phyloP scores from a whole-genome alignment of 768 basidiomycete species.

The Macrolepiota dolichaula region DNA sequence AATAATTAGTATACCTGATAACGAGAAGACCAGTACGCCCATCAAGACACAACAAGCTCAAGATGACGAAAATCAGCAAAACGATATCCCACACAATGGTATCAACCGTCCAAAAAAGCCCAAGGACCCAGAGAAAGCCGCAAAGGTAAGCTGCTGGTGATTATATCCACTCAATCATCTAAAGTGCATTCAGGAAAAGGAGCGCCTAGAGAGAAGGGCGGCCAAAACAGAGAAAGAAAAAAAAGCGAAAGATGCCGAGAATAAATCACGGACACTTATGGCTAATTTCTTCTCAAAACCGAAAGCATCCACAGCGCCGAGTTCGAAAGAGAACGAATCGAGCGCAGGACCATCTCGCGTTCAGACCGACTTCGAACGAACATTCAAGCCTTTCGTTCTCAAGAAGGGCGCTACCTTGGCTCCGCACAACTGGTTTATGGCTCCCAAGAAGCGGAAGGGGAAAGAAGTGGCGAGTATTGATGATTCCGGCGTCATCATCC shows the following conservation, averaged over 20 bases:
- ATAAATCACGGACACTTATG: conserved; percentile 74
- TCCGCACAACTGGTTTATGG: conserved; percentile 66
- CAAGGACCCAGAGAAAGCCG: conserved; percentile 52
- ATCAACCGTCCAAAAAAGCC: conserved; percentile 46
- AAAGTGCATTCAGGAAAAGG: conserved; percentile 55
- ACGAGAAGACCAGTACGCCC: neutral
- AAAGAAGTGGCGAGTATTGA: conserved; percentile 13
- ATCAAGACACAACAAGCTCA: neutral
- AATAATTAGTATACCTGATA: neutral
- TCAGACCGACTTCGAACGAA: conserved; percentile 65
- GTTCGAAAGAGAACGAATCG: conserved; percentile 22
- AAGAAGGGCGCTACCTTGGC: conserved; percentile 76
- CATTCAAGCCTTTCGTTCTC: conserved; percentile 76
- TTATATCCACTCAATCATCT: neutral
- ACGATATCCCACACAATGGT: conserved; percentile 11
- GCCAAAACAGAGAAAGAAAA: conserved; percentile 70
- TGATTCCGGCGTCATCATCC: conserved; percentile 50
- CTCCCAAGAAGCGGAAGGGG: conserved; percentile 24
- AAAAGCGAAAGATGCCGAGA: conserved; percentile 66
- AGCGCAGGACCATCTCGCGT: conserved; percentile 34
- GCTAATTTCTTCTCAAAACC: conserved; percentile 74
- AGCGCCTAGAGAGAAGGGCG: conserved; percentile 61
- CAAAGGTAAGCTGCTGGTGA: conserved; percentile 39
- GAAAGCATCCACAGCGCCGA: conserved; percentile 28
- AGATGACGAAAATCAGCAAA: conserved; percentile 3